Evolutionary conservation across 148 eudicot genomes (phyloP).

Genomic region (Rhododendron ovatum): DNA sequence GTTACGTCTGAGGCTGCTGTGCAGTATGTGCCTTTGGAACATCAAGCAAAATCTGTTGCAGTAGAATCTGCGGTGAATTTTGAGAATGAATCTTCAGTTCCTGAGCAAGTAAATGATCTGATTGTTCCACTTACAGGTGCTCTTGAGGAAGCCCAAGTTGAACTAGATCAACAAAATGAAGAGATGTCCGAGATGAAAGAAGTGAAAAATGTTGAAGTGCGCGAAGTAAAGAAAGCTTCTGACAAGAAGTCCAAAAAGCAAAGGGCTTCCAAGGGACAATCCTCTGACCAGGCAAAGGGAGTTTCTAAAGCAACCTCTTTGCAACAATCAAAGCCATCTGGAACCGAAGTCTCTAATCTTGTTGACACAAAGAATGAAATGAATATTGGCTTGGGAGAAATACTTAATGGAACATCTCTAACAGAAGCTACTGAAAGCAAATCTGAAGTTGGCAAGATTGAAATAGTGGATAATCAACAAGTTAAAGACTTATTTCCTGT

Average conservation of each 20-base stretch:
- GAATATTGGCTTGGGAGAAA: conserved; percentile 15
- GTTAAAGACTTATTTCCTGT: conserved; percentile 20
- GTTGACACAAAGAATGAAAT: conserved; percentile 27
- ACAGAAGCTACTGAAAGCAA: conserved; percentile 20
- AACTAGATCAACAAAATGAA: conserved; percentile 22
- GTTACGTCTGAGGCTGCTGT: conserved; percentile 16
- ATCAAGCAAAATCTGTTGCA: conserved; percentile 19
- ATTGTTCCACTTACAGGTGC: conserved; percentile 3
- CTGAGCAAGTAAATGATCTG: conserved; percentile 25
- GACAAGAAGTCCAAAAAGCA: conserved; percentile 80
- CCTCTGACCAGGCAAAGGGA: conserved; percentile 54
- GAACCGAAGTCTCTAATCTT: conserved; percentile 22
- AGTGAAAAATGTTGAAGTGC: conserved; percentile 38
- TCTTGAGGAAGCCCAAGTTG: conserved; percentile 24
- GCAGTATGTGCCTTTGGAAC: conserved; percentile 15
- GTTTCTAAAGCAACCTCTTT: conserved; percentile 26
- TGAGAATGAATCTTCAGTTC: conserved; percentile 15
- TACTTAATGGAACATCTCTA: conserved; percentile 9
- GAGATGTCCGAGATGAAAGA: conserved; percentile 40
- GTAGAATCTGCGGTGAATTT: conserved; percentile 14
- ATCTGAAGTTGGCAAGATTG: conserved; percentile 11
- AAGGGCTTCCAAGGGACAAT: conserved; percentile 72
- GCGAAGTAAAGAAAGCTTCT: conserved; percentile 48
- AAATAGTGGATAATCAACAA: conserved; percentile 15
- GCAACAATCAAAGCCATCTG: conserved; percentile 45